A percentile compares a stretch with the other conserved stretches of the same genome.
Evolutionary conservation across 768 basidiomycete genomes (phyloP).

Genomic region (Hemileccinum impolitum): DNA sequence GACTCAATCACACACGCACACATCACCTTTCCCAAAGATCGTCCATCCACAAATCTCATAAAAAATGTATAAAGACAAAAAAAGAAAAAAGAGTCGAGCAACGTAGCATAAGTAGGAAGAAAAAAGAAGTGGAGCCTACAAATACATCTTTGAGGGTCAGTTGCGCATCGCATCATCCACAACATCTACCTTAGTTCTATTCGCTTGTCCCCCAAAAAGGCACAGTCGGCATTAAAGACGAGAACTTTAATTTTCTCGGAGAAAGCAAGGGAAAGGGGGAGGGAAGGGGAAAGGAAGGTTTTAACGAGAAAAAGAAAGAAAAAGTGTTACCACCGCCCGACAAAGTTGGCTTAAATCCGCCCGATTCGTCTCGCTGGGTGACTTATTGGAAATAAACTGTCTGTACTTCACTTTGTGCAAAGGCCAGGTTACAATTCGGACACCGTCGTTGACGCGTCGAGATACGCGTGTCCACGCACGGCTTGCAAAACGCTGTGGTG

Average conservation of each 20-base stretch:
- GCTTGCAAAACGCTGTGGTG: constrained; percentile 72
- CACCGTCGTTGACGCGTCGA: constrained; percentile 91
- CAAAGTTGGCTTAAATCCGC: not conserved
- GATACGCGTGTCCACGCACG: constrained; percentile 84
- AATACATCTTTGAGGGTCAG: constrained; percentile 3
- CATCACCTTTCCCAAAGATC: not conserved
- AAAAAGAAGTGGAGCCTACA: not conserved
- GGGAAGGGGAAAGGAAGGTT: not conserved
- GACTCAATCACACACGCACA: not conserved
- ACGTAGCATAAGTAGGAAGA: not conserved
- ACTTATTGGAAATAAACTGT: constrained; percentile 55
- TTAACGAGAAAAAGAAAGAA: not conserved
- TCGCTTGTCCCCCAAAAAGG: not conserved
- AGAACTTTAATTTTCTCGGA: constrained; percentile 6
- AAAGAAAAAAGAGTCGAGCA: not conserved
- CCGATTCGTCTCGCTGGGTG: too few species aligned
- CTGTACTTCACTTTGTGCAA: constrained; percentile 83
- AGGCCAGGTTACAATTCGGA: constrained; percentile 79
- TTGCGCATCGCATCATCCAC: not conserved
- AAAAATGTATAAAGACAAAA: constrained; percentile 8
- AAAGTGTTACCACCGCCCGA: not conserved
- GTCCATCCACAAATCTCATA: not conserved
- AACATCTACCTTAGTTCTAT: not conserved
- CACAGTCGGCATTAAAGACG: not conserved
- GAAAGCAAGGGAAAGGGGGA: not conserved